Base-by-base conservation (phyloP, 345 rosid genomes). In the Gossypium mustelinum region DNA sequence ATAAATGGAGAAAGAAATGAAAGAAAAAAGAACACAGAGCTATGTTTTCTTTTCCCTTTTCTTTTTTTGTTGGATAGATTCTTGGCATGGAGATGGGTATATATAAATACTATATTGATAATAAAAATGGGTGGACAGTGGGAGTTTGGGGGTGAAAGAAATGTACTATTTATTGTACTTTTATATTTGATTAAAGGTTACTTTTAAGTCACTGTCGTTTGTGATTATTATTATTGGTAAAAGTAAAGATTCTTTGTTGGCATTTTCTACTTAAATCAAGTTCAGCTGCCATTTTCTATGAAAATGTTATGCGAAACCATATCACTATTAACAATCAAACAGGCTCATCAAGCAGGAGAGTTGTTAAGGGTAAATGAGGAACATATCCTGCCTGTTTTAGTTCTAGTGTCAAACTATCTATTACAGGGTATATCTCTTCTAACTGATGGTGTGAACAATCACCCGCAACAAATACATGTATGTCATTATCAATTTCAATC, bases 401-500 rank as follows among this genome's bases (percentile, higher is more conserved):
- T 78, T 82, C 77, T 43, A 55, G 60, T 58, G 83, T 81, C 73
- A 82, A 80, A 73, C 59, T 76, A 17, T 72, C 80, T 57, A 82
- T 61, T 20, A 70, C 63, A 48, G 78, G 61, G 56, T 82, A 78
- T 68, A 82, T 81, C 25, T 77, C 79, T n/a, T 68, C 72, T 2
- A 78, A 82, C 44, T 79, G 82, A 55, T 10, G 61, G 52, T 84
- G 83, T 27, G 82, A 80, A 65, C 67, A 14, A 78, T 79, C 84
- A 34, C 84, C 72, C 22, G 84, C 82, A 51, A 72, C 68, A 74
- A 86, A 84, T 2, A 45, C 71, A 66, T 81, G 82, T 1, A 80
- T 60, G 43, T 64, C 73, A 65, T 77, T 73, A 74, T 73, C 68
- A 57, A 86, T 78, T 76, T 82, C 85, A 72, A 86, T 79, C 89